A percentile compares a stretch with the other conserved stretches of the same genome.
These are phyloP conservation scores for Allium cepa DNA, from an alignment of 106 monocot species.

Conservation along the genomic window DNA sequence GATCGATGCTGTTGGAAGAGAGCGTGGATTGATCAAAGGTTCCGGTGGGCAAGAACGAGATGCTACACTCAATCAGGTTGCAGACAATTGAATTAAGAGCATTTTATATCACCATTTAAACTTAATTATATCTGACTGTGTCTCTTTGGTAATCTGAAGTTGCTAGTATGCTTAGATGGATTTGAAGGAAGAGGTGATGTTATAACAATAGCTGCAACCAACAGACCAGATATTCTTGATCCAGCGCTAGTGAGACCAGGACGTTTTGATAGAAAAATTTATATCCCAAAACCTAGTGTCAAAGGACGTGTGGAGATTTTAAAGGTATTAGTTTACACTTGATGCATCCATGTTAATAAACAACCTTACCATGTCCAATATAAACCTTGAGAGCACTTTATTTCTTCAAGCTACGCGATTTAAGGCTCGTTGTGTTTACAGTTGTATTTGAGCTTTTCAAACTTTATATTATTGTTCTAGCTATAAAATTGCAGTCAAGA, in stretches of 20 bases:
- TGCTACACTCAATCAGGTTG: slow-evolving; percentile 90
- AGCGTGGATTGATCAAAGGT: slow-evolving; percentile 82
- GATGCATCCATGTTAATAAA: no score
- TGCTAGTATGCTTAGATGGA: slow-evolving; percentile 86
- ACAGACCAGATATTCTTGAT: slow-evolving; percentile 95
- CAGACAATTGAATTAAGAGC: not conserved
- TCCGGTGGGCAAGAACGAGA: slow-evolving; percentile 94
- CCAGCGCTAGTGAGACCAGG: slow-evolving; percentile 91
- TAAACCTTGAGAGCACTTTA: not conserved
- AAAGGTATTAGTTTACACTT: slow-evolving; percentile 38
- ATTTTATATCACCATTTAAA: not conserved
- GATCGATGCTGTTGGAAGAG: slow-evolving; percentile 87
- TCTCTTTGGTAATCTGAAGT: slow-evolving; percentile 42
- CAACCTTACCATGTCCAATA: not conserved
- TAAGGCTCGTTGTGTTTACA: not conserved
- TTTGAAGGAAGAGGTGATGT: slow-evolving; percentile 93
- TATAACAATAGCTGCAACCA: slow-evolving; percentile 90
- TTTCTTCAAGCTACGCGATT: not conserved
- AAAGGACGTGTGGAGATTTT: slow-evolving; percentile 79
- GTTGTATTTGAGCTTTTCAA: no score
- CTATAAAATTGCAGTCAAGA: no score
- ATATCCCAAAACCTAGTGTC: slow-evolving; percentile 76
- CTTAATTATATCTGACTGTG: slow-evolving; percentile 15
- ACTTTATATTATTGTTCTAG: no score
- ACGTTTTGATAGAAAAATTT: slow-evolving; percentile 88